Evolutionary conservation across 805 yeast genomes (phyloP).

Genomic region (Zygotorulaspora florentina): DNA sequence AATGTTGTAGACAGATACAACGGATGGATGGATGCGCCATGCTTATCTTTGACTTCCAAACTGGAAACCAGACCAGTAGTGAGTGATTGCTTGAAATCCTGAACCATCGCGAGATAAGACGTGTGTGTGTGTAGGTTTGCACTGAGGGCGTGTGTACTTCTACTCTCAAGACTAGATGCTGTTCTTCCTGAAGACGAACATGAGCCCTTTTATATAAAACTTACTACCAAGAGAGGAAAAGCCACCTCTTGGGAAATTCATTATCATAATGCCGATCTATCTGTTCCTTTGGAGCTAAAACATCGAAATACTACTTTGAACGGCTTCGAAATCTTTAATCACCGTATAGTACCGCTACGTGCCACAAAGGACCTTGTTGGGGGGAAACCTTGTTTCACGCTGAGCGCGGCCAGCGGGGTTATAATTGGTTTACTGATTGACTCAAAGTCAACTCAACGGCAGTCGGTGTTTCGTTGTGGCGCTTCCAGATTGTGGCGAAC

Average conservation of each 20-base stretch:
- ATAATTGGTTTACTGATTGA: neutral
- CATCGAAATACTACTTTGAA: too few relatives aligned
- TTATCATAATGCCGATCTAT: too few relatives aligned
- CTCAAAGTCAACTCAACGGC: neutral
- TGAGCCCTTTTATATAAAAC: too few relatives aligned
- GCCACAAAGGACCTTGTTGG: too few relatives aligned
- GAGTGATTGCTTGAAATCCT: constrained; percentile 8
- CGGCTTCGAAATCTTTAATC: too few relatives aligned
- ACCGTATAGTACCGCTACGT: too few relatives aligned
- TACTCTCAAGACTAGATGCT: neutral
- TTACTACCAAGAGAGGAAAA: too few relatives aligned
- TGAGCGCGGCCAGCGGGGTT: neutral
- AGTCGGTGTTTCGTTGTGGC: neutral
- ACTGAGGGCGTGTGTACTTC: neutral
- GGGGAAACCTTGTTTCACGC: neutral
- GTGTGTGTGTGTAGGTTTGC: neutral
- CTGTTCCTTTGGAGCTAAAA: too few relatives aligned
- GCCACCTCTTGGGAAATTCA: too few relatives aligned
- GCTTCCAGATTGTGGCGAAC: neutral
- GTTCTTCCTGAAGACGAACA: too few relatives aligned
- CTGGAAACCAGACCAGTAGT: constrained; percentile 9
- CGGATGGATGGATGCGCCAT: constrained; percentile 81
- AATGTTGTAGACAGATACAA: constrained; percentile 93
- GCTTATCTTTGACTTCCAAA: constrained; percentile 51
- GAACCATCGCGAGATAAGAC: constrained; percentile 2